Conservation (phyloP, 768 basidiomycete genomes). For the Galerina sulciceps region DNA sequence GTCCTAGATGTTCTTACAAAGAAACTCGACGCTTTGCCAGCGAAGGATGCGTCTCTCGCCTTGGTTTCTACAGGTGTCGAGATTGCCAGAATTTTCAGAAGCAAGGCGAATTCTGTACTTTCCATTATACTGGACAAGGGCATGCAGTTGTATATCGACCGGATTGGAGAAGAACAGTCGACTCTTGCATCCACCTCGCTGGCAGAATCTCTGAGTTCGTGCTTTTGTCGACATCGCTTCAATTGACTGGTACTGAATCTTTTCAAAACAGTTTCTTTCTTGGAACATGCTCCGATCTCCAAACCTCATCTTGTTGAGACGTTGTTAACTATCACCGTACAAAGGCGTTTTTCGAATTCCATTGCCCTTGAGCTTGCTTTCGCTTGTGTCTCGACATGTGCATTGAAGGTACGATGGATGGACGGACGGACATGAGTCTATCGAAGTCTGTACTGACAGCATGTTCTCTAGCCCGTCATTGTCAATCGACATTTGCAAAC, state of each 20-base stretch:
- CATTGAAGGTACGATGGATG: slow-evolving; percentile 62
- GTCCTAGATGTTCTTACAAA: slow-evolving; percentile 13
- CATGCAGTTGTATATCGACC: slow-evolving; percentile 57
- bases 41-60: slow-evolving; percentile 8
- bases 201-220: slow-evolving; percentile 45
- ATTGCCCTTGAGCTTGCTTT: slow-evolving; percentile 47
- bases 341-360: slow-evolving; percentile 54
- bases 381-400: slow-evolving; percentile 39
- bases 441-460: not conserved
- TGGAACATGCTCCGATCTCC: slow-evolving; percentile 32
- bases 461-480: slow-evolving; percentile 56
- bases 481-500: slow-evolving; percentile 79
- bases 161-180: slow-evolving; percentile 39
- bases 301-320: slow-evolving; percentile 75
- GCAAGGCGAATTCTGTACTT: slow-evolving; percentile 26
- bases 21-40: slow-evolving; percentile 12
- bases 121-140: slow-evolving; percentile 45
- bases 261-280: slow-evolving; percentile 31
- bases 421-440: not conserved
- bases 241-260: not conserved
- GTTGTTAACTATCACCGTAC: slow-evolving; percentile 64
- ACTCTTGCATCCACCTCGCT: slow-evolving; percentile 22
- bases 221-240: slow-evolving; percentile 7
- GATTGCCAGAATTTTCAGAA: slow-evolving; percentile 9
- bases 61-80: slow-evolving; percentile 12